phyloP scores from a whole-genome alignment of 2,329 filamentous ascomycete species.

The Amauroascus niger region DNA sequence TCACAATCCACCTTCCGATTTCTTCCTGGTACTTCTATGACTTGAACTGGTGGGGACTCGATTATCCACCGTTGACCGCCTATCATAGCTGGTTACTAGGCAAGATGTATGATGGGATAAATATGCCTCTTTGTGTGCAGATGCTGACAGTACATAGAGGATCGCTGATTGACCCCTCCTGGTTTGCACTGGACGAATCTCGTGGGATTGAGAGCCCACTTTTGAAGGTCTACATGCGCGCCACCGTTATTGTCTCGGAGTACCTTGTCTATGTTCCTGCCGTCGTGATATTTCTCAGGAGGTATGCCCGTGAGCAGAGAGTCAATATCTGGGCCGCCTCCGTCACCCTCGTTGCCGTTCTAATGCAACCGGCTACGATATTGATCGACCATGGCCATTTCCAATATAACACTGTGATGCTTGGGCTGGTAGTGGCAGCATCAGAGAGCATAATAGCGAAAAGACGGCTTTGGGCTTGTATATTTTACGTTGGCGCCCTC shows the following conservation, averaged over 20 bases:
- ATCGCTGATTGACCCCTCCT: constrained; percentile 62
- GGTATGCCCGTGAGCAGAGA: constrained; percentile 64
- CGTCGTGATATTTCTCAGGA: constrained; percentile 71
- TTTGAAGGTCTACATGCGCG: constrained; percentile 92
- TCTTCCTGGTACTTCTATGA: constrained; percentile 99
- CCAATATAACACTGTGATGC: constrained; percentile 98
- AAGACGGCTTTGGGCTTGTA: constrained; percentile 73
- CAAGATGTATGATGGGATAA: constrained; percentile 50
- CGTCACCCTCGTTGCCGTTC: constrained; percentile 75
- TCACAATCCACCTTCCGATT: constrained; percentile 78
- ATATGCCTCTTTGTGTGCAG: neutral
- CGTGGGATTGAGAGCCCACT: constrained; percentile 67
- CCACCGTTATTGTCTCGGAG: constrained; percentile 80
- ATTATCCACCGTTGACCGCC: constrained; percentile 93
- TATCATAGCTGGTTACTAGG: constrained; percentile 97
- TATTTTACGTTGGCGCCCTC: constrained; percentile 89
- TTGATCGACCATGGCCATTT: constrained; percentile 94
- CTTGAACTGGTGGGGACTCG: constrained; percentile 91
- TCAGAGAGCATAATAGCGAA: constrained; percentile 83
- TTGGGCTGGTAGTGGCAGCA: constrained; percentile 76
- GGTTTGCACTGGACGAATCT: constrained; percentile 79
- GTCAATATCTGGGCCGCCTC: constrained; percentile 74
- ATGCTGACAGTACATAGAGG: constrained; percentile 44
- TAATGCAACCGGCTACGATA: constrained; percentile 85
- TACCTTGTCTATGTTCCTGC: constrained; percentile 84